phyloP scores from a whole-genome alignment of 2,329 filamentous ascomycete species.

The Aspergillus tubingensis region DNA sequence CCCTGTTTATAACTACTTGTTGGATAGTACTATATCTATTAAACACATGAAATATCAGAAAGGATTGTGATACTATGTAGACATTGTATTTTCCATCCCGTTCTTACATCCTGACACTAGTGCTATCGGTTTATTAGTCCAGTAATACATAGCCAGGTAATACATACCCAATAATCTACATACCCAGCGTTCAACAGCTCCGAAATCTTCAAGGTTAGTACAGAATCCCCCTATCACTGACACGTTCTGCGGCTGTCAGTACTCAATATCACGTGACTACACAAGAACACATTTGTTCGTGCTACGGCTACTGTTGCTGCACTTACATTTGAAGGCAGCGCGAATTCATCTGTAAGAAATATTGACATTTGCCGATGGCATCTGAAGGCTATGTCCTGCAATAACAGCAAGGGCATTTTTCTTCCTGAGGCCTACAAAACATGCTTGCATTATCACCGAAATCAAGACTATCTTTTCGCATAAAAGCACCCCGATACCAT shows the following conservation, averaged over 20 bases:
- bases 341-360: not conserved
- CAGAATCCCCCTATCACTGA: too few relatives aligned
- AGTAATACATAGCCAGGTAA: too few relatives aligned
- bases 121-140: too few relatives aligned
- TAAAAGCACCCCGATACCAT: constrained; percentile 7
- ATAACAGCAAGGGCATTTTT: not conserved
- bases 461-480: constrained; percentile 4
- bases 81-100: too few relatives aligned
- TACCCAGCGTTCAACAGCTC: too few relatives aligned
- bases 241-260: not conserved
- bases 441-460: constrained; percentile 22
- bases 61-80: too few relatives aligned
- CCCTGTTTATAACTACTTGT: too few relatives aligned
- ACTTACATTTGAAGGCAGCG: not conserved
- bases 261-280: not conserved
- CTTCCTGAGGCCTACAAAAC: constrained; percentile 3
- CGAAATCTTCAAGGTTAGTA: too few relatives aligned
- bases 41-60: too few relatives aligned
- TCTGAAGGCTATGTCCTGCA: not conserved
- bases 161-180: too few relatives aligned
- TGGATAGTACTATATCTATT: too few relatives aligned
- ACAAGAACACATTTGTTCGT: not conserved
- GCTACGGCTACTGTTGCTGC: not conserved
- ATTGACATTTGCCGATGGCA: not conserved
- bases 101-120: too few relatives aligned